Evolutionary conservation across 768 basidiomycete species (phyloP), one percentile per base, ranked within the genome.

Genomic region (Boletellus ananiceps): DNA sequence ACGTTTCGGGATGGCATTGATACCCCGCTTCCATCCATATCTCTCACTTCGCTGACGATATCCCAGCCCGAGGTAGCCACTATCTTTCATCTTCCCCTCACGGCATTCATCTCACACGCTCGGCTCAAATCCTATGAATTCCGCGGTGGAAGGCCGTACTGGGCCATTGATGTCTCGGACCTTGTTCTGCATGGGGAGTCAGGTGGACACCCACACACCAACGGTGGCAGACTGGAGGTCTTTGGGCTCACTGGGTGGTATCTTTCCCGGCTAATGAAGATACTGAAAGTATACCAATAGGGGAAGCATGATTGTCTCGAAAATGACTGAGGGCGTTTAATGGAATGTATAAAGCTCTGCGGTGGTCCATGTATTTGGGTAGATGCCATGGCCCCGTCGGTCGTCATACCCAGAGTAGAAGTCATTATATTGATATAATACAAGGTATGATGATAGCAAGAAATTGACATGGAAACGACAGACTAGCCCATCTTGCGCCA

Each of bases 201-300:
- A 0, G 69, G 58, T 43, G 62, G 67, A 34, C 62, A 67, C 44
- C 73, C 74, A 44, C 72, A 78, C 52, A 66, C 75, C 37, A 74
- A 63, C 35, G 67, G 71, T 40, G 78, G 74, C 11, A 70, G 71
- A 49, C 65, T 88, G 14, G 85, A 90, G 59, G 80, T 89, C 23
- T 91, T 88, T 86, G 88, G 89, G 0, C 67, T 91, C 60, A 89
- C 89, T 18, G 89, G 88, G 32, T 90, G 88, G 86, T 91, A 88
- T 69, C 71, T 88, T 46, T 77, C 75, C 40, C 57, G 78, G 41
- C 67, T 89, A 57, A 80, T 88, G 80, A 76, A 72, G 53, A 69
- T 67, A 16, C 59, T 87, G 55, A 67, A 69, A 41, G 69, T 80
- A 31, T 77, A 81, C 60, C 68, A 65, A 51, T 74, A 69, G 46